Base-by-base conservation (phyloP, 1,139 yeast genomes). In the Candida anutae region DNA sequence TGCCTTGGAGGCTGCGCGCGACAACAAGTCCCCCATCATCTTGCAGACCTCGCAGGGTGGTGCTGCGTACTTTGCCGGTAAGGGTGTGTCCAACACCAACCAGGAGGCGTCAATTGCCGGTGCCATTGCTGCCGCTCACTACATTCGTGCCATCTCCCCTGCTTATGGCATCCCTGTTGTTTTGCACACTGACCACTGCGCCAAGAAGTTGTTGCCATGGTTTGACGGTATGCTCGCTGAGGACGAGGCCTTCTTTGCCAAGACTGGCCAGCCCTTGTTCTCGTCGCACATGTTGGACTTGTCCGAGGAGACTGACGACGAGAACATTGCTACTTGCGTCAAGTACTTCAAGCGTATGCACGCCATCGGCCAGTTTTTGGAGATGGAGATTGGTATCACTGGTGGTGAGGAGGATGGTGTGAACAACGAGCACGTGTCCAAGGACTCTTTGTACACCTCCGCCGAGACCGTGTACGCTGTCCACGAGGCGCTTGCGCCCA, bases 321-420 rank as follows among this genome's bases (percentile, higher is more conserved):
- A 81, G 69, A 90, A 90, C 82, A 90, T 93, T 54, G 81, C 76
- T 43, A 80, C 84, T 45, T 88, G 97, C 74, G 94, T 67, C 63
- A 81, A 85, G 71, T 93, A 93, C 77, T 90, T 93, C 69, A 72
- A 72, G 62, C 85, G 94, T 68, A 87, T 85, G 77, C 70, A 94
- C 60, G 87, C 84, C 69, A 74, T 88, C 77, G 73, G 76, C 71
- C 97, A 90, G 73, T 90, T 93, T 90, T 78, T 90, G 60, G 99
- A 90, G 76, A 93, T 90, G 98, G 99, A 90, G 75, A 90, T 90
- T 59, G 99, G 98, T 77, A 90, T 90, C 77, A 93, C 98, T 58
- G 97, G 98, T 70, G 98, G 98, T 80, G 98, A 90, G 73, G 98
- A 90, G 71, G 99, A 90, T 59, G 99, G 99, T 78, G 98, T 93